These are phyloP conservation scores for Apiospora phragmitis DNA, from an alignment of 2,329 filamentous ascomycete species.

Conservation along the genomic window DNA sequence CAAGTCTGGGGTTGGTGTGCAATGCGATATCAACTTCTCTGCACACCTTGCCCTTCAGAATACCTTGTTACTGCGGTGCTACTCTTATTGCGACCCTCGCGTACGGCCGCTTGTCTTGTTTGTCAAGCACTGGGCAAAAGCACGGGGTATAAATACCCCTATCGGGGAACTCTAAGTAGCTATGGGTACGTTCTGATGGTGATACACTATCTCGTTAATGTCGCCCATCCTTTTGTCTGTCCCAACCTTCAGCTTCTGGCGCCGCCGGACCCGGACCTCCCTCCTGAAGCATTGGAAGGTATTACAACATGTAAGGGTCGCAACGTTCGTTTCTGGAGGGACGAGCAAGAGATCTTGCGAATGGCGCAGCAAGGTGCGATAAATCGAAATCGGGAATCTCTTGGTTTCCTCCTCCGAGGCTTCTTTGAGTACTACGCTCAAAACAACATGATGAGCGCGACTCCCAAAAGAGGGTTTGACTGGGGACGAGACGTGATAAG, in stretches of 20 bases:
- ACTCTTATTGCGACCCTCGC: slow-evolving; percentile 75
- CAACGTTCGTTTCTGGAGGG: slow-evolving; percentile 75
- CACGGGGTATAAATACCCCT: slow-evolving; percentile 84
- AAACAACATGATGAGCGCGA: slow-evolving; percentile 52
- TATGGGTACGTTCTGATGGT: slow-evolving; percentile 95
- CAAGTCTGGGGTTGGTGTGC: slow-evolving; percentile 74
- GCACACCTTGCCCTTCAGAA: slow-evolving; percentile 83
- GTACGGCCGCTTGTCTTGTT: slow-evolving; percentile 80
- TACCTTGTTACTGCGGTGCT: slow-evolving; percentile 78
- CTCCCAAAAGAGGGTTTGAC: slow-evolving; percentile 63
- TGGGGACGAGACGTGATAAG: slow-evolving; percentile 82
- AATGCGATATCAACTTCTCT: slow-evolving; percentile 91
- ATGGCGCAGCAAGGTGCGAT: slow-evolving; percentile 60
- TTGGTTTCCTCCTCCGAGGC: slow-evolving; percentile 72
- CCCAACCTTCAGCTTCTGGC: slow-evolving; percentile 74
- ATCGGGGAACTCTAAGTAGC: slow-evolving; percentile 81
- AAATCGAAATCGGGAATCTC: slow-evolving; percentile 66
- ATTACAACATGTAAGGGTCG: slow-evolving; percentile 59
- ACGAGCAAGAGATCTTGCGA: slow-evolving; percentile 67
- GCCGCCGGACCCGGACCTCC: slow-evolving; percentile 37
- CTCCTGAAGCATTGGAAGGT: slow-evolving; percentile 39
- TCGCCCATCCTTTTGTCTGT: slow-evolving; percentile 77
- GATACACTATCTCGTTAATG: slow-evolving; percentile 83
- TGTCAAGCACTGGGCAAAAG: slow-evolving; percentile 88
- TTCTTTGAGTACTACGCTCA: slow-evolving; percentile 89